Percentiles rank a stretch among this genome's conserved stretches.
phyloP scores from a whole-genome alignment of 192 early-diverging fungal species.

The Coemansia sp. region DNA sequence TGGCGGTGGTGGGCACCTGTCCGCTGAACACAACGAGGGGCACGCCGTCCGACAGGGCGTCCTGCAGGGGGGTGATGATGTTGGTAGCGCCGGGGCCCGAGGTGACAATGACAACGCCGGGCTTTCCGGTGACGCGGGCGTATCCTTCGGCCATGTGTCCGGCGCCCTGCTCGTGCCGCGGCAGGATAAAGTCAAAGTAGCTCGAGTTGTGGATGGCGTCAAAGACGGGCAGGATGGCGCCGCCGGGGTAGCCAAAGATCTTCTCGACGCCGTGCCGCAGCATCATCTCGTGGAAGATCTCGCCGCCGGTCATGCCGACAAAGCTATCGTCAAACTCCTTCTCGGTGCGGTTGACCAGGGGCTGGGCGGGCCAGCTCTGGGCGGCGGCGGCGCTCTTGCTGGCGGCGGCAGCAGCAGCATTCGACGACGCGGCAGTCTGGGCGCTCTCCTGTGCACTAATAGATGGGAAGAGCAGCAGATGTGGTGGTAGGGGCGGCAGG shows the following conservation, averaged over 20 bases:
- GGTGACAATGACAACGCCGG: constrained; percentile 71
- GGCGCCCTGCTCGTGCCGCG: constrained; percentile 97
- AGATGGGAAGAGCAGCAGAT: not conserved
- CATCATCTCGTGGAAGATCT: constrained; percentile 99
- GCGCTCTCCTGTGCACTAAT: constrained; percentile 37
- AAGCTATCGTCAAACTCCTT: constrained; percentile 73
- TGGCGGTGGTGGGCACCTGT: constrained; percentile 85
- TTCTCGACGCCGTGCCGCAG: constrained; percentile 86
- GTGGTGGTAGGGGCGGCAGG: too few relatives aligned
- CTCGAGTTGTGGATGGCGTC: constrained; percentile 96
- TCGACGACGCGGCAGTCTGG: constrained; percentile 13
- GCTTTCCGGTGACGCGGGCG: constrained; percentile 76
- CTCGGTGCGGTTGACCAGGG: constrained; percentile 22
- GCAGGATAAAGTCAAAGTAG: constrained; percentile 95
- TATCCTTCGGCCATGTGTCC: constrained; percentile 99
- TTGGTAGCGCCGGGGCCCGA: constrained; percentile 98
- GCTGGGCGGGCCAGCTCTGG: constrained; percentile 18
- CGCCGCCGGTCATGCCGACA: constrained; percentile 94
- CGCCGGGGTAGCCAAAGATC: constrained; percentile 97
- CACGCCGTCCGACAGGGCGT: constrained; percentile 90
- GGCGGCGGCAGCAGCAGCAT: constrained; percentile 9
- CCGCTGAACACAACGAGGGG: constrained; percentile 96
- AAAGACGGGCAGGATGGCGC: constrained; percentile 97
- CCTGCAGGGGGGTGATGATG: constrained; percentile 96
- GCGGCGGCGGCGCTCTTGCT: constrained; percentile 9